phyloP scores from a whole-genome alignment of 208 protist genomes.

The Naegleria lovaniensis region DNA sequence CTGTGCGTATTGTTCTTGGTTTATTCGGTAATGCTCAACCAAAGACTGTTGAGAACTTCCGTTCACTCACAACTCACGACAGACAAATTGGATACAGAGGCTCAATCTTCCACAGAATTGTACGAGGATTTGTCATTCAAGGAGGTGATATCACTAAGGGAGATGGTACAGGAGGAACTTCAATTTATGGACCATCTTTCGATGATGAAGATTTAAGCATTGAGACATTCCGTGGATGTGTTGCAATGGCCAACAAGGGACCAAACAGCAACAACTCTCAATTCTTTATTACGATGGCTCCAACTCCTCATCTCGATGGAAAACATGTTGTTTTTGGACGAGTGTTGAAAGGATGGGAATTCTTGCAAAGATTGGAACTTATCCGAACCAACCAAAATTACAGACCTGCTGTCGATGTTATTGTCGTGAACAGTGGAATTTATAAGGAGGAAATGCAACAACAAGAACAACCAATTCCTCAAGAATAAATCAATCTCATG shows the following conservation, averaged over 20 bases:
- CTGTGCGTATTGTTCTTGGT: background rate
- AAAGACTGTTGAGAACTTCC: constrained; percentile 55
- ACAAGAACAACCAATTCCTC: background rate
- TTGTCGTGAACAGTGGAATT: background rate
- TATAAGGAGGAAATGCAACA: background rate
- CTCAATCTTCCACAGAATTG: constrained; percentile 58
- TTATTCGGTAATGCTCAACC: constrained; percentile 45
- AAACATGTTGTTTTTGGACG: constrained; percentile 75
- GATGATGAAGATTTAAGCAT: constrained; percentile 84
- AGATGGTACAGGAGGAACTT: constrained; percentile 85
- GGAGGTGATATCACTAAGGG: constrained; percentile 87
- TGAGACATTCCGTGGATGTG: constrained; percentile 54
- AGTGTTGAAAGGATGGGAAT: constrained; percentile 33
- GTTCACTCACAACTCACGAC: constrained; percentile 42
- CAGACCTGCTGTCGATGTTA: constrained; percentile 30
- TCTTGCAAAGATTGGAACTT: constrained; percentile 39
- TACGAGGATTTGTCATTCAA: constrained; percentile 78
- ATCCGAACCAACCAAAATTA: constrained; percentile 37
- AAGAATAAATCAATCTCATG: background rate
- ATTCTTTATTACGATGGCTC: constrained; percentile 78
- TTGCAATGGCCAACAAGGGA: constrained; percentile 75
- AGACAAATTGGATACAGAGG: constrained; percentile 47
- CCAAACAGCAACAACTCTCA: constrained; percentile 83
- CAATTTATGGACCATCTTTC: constrained; percentile 78
- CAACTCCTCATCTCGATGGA: constrained; percentile 66